phyloP scores from a whole-genome alignment of 148 eudicot species.

The Camellia granthamiana region DNA sequence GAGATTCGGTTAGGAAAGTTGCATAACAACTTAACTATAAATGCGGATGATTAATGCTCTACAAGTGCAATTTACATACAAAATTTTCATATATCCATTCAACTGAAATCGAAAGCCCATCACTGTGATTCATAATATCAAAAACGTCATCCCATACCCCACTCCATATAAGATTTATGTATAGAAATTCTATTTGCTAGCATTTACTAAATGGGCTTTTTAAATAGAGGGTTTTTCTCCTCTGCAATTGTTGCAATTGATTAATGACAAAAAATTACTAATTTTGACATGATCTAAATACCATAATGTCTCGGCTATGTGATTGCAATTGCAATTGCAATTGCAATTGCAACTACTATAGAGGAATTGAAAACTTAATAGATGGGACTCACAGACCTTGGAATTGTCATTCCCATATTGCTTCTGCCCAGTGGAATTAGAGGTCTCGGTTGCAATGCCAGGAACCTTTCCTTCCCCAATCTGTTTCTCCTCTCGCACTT shows the following conservation, averaged over 20 bases:
- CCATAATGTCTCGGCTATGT: not conserved
- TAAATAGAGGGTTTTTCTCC: not conserved
- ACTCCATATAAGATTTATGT: not conserved
- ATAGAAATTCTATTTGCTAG: not conserved
- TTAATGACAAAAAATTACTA: not conserved
- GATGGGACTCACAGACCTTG: slow-evolving; percentile 38
- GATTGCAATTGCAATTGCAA: no score
- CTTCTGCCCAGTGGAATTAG: slow-evolving; percentile 44
- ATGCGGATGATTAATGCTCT: not conserved
- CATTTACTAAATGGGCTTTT: not conserved
- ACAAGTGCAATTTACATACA: not conserved
- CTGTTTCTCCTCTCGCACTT: slow-evolving; percentile 63
- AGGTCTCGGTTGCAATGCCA: slow-evolving; percentile 31
- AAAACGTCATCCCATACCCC: not conserved
- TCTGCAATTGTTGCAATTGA: no score
- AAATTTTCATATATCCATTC: not conserved
- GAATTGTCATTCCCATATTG: slow-evolving; percentile 30
- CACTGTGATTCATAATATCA: not conserved
- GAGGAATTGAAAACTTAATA: not conserved
- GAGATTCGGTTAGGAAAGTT: slow-evolving; percentile 4
- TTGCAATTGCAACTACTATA: not conserved
- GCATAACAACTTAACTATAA: not conserved
- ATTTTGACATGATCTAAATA: not conserved
- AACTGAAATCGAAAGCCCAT: not conserved
- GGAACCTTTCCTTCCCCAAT: slow-evolving; percentile 49